phyloP scores from a whole-genome alignment of 176 grass and related monocot genomes.

The Triticum monococcum region DNA sequence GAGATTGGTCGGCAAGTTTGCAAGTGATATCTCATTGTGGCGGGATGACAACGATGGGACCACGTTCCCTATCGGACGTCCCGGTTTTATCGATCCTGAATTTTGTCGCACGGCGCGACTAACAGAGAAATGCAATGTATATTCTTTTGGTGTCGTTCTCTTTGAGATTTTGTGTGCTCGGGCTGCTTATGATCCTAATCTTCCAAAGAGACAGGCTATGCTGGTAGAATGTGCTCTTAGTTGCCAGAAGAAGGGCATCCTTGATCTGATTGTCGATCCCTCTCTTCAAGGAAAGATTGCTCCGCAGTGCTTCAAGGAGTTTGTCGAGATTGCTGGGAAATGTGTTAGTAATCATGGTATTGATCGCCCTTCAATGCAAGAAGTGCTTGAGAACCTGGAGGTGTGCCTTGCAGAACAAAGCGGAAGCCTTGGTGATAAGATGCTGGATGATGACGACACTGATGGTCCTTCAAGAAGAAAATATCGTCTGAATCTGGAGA shows the following conservation, averaged over 20 bases:
- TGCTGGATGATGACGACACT: not conserved
- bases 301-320: not conserved
- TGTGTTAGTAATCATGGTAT: not conserved
- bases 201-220: not conserved
- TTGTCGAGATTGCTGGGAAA: not conserved
- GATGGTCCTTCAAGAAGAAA: not conserved
- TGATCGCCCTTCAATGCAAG: not conserved
- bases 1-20: not conserved
- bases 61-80: too few species aligned
- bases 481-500: not conserved
- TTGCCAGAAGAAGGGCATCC: not conserved
- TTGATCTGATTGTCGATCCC: not conserved
- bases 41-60: too few species aligned
- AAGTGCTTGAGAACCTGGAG: not conserved
- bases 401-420: not conserved
- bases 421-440: not conserved
- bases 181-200: not conserved
- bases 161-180: not conserved
- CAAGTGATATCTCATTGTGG: too few species aligned
- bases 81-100: not conserved
- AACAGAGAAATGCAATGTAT: not conserved
- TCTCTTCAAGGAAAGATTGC: not conserved
- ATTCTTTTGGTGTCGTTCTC: not conserved
- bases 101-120: rapidly evolving
- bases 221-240: not conserved